A percentile compares a stretch with the other conserved stretches of the same genome.
Conservation (phyloP, 441 rosid genomes). For the Adansonia madagascariensis region DNA sequence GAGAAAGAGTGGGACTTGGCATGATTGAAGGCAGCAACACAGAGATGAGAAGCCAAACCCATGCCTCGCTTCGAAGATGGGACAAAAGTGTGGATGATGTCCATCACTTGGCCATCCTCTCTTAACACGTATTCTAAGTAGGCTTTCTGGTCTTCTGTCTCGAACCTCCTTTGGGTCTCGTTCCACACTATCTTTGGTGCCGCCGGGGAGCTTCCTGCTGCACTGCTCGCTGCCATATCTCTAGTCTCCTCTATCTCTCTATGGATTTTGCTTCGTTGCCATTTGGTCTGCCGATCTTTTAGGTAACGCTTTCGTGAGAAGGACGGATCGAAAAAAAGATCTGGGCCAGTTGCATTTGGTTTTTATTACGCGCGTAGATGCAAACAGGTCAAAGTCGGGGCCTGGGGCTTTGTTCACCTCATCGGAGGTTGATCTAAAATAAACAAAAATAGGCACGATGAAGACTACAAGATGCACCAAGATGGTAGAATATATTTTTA, state of each 20-base stretch:
- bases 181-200: constrained; percentile 63
- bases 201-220: constrained; percentile 26
- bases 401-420: background rate
- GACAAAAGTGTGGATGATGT: constrained; percentile 69
- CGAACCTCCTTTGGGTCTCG: constrained; percentile 55
- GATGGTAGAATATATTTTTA: too few species aligned
- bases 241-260: background rate
- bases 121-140: constrained; percentile 61
- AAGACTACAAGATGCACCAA: too few species aligned
- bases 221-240: constrained; percentile 32
- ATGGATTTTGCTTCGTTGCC: background rate
- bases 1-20: constrained; percentile 64
- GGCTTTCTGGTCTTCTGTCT: constrained; percentile 75
- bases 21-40: constrained; percentile 65
- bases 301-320: background rate
- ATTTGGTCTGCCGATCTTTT: background rate
- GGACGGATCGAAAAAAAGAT: background rate
- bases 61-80: constrained; percentile 71
- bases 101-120: constrained; percentile 61
- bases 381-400: background rate
- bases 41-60: constrained; percentile 79
- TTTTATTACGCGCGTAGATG: background rate
- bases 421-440: too few species aligned
- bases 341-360: background rate
- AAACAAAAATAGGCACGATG: too few species aligned